phyloP scores from a whole-genome alignment of 495 filamentous ascomycete genomes.

The Penicillium desertorum region DNA sequence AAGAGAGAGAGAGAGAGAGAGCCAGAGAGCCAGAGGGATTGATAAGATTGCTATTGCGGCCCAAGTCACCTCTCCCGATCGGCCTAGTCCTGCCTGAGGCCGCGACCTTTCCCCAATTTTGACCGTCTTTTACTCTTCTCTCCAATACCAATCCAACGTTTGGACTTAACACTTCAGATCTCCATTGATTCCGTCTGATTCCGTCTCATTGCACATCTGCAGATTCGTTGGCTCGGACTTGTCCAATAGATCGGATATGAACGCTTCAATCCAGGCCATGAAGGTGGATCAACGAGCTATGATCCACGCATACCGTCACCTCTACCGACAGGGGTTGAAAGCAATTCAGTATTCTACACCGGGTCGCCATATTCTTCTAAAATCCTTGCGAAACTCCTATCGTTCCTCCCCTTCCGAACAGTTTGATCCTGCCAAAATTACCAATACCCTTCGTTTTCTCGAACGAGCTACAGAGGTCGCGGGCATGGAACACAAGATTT shows the following conservation, averaged over 20 bases:
- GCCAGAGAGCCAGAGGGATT: neutral
- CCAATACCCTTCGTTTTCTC: slow-evolving; percentile 77
- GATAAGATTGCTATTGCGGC: slow-evolving; percentile 27
- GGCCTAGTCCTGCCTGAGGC: slow-evolving; percentile 28
- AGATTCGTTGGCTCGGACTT: neutral
- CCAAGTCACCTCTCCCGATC: slow-evolving; percentile 28
- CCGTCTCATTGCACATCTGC: neutral
- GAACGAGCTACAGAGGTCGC: slow-evolving; percentile 60
- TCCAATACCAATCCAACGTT: slow-evolving; percentile 12
- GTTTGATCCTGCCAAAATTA: slow-evolving; percentile 60
- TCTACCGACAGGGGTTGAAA: slow-evolving; percentile 71
- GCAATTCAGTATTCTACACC: slow-evolving; percentile 82
- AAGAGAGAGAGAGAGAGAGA: slow-evolving; percentile 6
- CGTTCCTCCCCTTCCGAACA: slow-evolving; percentile 52
- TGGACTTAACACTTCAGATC: slow-evolving; percentile 2
- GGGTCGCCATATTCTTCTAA: slow-evolving; percentile 62
- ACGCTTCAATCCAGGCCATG: slow-evolving; percentile 14
- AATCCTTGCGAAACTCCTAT: slow-evolving; percentile 69
- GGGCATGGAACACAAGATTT: slow-evolving; percentile 76
- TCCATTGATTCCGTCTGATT: neutral
- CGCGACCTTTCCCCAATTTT: slow-evolving; percentile 5
- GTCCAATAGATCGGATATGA: slow-evolving; percentile 11
- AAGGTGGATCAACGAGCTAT: slow-evolving; percentile 42
- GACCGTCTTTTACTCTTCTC: slow-evolving; percentile 9
- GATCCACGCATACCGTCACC: slow-evolving; percentile 72